A percentile compares a stretch with the other conserved stretches of the same genome.
Evolutionary conservation across 306 rosid species (phyloP).

Genomic region (Medicago lupulina): DNA sequence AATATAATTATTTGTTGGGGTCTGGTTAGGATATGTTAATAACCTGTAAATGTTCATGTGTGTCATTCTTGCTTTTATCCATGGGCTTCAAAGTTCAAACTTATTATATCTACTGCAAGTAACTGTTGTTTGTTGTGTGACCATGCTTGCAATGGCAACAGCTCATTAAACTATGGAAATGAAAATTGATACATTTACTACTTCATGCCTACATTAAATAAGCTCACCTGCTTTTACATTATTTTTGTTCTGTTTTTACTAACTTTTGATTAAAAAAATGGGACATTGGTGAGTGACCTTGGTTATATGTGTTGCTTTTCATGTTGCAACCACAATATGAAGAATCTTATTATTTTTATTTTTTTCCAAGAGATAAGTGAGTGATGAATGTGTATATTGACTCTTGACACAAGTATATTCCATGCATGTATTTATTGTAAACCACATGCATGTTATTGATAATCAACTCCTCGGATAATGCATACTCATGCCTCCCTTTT

Average conservation of each 20-base stretch:
- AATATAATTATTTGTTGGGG: conserved; percentile 16
- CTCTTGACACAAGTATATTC: conserved; percentile 27
- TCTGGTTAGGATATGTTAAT: conserved; percentile 33
- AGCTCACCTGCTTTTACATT: conserved; percentile 8
- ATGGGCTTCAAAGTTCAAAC: conserved; percentile 26
- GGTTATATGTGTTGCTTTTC: conserved; percentile 26
- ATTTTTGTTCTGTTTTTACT: conserved; percentile 13
- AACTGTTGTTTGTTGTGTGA: conserved; percentile 7
- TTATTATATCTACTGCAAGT: conserved; percentile 27
- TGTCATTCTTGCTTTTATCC: conserved; percentile 35
- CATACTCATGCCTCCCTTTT: conserved; percentile 40
- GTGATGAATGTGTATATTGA: conserved; percentile 19
- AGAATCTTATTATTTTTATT: conserved; percentile 1
- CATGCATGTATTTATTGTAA: conserved; percentile 6
- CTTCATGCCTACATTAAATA: background rate
- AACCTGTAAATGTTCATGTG: conserved; percentile 28
- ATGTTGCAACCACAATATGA: background rate
- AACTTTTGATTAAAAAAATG: conserved; percentile 10
- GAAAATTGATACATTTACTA: conserved; percentile 8
- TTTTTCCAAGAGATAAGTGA: conserved; percentile 18
- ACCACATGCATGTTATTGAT: conserved; percentile 6
- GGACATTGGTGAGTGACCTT: conserved; percentile 31
- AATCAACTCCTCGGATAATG: conserved; percentile 26
- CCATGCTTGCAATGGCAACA: conserved; percentile 18
- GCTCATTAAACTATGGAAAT: conserved; percentile 27